A percentile compares a stretch with the other conserved stretches of the same genome.
These are phyloP conservation scores for Luzula sylvatica DNA, from an alignment of 176 grass and related monocot species.

Conservation along the genomic window DNA sequence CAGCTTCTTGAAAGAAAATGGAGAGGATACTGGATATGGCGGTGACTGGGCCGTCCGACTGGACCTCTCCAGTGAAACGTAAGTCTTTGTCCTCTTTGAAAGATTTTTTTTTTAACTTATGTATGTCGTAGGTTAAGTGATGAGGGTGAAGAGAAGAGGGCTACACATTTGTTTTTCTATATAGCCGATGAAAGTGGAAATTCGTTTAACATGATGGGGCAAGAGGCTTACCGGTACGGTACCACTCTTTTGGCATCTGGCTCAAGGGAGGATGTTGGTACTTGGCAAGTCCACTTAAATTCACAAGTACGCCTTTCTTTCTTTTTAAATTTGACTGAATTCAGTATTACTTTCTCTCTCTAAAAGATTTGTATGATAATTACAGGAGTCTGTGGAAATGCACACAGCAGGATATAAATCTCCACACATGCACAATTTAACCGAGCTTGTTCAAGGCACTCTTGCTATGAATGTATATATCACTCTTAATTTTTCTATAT, in stretches of 20 bases:
- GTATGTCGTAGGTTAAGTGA: constrained; percentile 41
- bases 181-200: constrained; percentile 77
- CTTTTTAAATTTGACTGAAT: constrained; percentile 12
- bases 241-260: constrained; percentile 83
- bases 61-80: constrained; percentile 38
- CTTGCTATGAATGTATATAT: constrained; percentile 66
- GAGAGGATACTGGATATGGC: constrained; percentile 64
- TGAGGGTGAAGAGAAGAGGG: constrained; percentile 49
- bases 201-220: constrained; percentile 36
- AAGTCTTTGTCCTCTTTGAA: constrained; percentile 20
- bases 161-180: constrained; percentile 79
- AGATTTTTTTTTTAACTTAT: neutral
- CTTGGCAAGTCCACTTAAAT: constrained; percentile 72
- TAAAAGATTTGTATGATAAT: too few relatives aligned
- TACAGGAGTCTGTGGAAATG: constrained; percentile 66
- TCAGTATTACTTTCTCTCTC: neutral
- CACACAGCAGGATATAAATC: constrained; percentile 80
- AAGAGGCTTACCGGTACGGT: constrained; percentile 39
- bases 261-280: constrained; percentile 45
- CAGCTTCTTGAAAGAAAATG: constrained; percentile 92
- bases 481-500: constrained; percentile 21
- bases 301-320: constrained; percentile 48
- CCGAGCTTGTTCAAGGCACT: constrained; percentile 63
- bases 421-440: constrained; percentile 87
- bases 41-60: constrained; percentile 86